phyloP scores from a whole-genome alignment of 495 filamentous ascomycete genomes.

The Penicillium dipodomyicola region DNA sequence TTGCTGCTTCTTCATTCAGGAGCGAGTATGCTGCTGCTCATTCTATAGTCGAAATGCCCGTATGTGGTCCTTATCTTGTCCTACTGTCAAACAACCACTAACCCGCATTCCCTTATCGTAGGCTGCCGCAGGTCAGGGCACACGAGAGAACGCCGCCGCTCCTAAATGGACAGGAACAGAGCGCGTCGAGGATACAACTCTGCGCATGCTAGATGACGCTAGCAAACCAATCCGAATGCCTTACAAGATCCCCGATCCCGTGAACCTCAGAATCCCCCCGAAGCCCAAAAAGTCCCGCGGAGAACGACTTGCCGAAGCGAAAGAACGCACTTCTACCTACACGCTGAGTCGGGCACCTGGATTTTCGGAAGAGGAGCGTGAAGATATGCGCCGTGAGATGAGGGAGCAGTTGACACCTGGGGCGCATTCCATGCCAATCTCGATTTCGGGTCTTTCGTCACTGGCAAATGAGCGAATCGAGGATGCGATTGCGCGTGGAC shows the following conservation, averaged over 20 bases:
- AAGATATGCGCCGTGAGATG: constrained; percentile 66
- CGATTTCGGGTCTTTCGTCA: constrained; percentile 73
- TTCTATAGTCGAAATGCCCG: constrained; percentile 61
- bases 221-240: constrained; percentile 65
- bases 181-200: constrained; percentile 64
- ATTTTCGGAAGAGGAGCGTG: constrained; percentile 66
- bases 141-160: constrained; percentile 67
- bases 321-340: constrained; percentile 76
- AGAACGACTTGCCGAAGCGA: constrained; percentile 66
- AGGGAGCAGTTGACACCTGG: constrained; percentile 74
- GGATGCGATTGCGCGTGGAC: constrained; percentile 85
- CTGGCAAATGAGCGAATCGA: constrained; percentile 93
- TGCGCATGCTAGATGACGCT: constrained; percentile 87
- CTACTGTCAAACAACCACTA: constrained; percentile 1
- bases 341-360: constrained; percentile 56
- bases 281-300: constrained; percentile 49
- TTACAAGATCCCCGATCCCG: constrained; percentile 53
- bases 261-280: constrained; percentile 60
- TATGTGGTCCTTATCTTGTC: constrained; percentile 25
- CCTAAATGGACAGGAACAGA: constrained; percentile 80
- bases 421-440: constrained; percentile 72
- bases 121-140: constrained; percentile 65
- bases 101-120: constrained; percentile 21
- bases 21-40: constrained; percentile 68
- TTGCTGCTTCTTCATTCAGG: constrained; percentile 68